These are phyloP conservation scores for Aethionema arabicum DNA, from an alignment of 345 rosid genomes.

Conservation along the genomic window DNA sequence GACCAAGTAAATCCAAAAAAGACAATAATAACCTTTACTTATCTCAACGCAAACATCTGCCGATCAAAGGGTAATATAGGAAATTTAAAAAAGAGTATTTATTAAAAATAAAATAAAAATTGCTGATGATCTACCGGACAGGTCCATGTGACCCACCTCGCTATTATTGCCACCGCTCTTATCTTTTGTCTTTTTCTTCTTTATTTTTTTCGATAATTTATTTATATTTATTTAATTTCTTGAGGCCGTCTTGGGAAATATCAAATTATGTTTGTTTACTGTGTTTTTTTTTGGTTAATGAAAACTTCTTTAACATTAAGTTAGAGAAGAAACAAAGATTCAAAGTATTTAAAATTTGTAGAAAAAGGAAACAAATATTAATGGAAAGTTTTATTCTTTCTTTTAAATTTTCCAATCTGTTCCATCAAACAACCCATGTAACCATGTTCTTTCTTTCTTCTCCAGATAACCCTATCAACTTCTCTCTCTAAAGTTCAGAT, in stretches of 20 bases:
- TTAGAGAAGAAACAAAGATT: too few species aligned
- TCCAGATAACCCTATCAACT: too few species aligned
- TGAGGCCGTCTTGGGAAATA: too few species aligned
- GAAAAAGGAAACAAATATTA: not conserved
- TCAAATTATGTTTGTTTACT: too few species aligned
- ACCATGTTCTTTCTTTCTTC: too few species aligned
- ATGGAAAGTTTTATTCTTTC: slow-evolving; percentile 8
- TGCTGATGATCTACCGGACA: slow-evolving; percentile 42
- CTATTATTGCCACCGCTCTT: slow-evolving; percentile 43
- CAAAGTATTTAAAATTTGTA: too few species aligned
- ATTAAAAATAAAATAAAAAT: slow-evolving; percentile 17
- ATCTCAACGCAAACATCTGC: not conserved
- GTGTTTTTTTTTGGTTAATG: too few species aligned
- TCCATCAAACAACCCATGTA: slow-evolving; percentile 58
- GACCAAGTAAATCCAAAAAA: slow-evolving; percentile 15
- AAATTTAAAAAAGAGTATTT: not conserved
- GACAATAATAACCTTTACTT: slow-evolving; percentile 11
- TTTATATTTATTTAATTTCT: too few species aligned
- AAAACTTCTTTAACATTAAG: too few species aligned
- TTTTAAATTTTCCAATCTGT: slow-evolving; percentile 42
- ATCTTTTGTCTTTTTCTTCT: slow-evolving; percentile 10
- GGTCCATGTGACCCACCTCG: slow-evolving; percentile 57
- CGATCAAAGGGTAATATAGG: not conserved
- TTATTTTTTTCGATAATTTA: too few species aligned
- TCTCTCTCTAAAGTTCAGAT: slow-evolving; percentile 13